Percentiles rank a stretch among this genome's conserved stretches.
Conservation (phyloP, 129 eudicot genomes). For the Apium graveolens region DNA sequence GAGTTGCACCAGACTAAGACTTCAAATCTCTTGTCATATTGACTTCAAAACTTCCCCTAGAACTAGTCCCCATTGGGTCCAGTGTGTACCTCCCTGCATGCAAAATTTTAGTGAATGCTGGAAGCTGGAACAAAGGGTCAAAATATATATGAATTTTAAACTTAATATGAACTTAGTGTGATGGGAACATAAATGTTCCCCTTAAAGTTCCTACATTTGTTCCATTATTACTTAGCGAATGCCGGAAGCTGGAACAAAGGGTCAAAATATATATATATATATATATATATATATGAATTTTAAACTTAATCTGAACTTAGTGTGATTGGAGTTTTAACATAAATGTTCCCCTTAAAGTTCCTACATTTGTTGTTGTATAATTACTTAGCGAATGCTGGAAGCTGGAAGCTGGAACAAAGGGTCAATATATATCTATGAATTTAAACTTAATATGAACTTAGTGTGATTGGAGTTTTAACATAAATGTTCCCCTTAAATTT, state of each 20-base stretch:
- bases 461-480: neutral
- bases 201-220: too few species aligned
- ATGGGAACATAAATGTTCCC: neutral
- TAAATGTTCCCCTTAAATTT: neutral
- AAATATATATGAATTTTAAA: neutral
- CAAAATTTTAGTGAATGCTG: neutral
- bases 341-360: too few species aligned
- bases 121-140: neutral
- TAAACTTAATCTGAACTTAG: neutral
- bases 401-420: neutral
- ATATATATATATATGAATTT: neutral
- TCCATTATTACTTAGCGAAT: too few species aligned
- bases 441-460: neutral
- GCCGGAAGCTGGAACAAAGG: neutral
- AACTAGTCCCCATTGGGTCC: conserved; percentile 97
- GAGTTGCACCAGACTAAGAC: neutral
- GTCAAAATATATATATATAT: neutral
- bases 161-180: neutral
- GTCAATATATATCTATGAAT: too few species aligned
- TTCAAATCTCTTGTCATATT: conserved; percentile 16
- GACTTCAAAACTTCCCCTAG: conserved; percentile 76
- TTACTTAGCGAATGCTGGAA: too few species aligned
- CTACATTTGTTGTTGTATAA: too few species aligned
- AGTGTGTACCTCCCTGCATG: conserved; percentile 89
- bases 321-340: neutral